Base-by-base conservation (phyloP, 2,329 filamentous ascomycete species). In the Coniochaeta pulveracea region DNA sequence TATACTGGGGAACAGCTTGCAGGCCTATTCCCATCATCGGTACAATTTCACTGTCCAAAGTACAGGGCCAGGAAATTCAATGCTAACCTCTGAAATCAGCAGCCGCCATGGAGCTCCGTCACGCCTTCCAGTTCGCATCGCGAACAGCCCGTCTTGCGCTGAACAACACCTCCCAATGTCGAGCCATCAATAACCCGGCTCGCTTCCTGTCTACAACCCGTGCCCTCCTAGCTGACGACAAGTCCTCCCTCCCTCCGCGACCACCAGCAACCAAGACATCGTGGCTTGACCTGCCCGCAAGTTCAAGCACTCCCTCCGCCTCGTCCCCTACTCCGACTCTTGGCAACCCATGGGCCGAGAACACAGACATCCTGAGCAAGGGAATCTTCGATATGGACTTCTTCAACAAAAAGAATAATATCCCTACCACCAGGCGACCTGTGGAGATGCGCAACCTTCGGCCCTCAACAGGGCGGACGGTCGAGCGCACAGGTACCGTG, bases 381-480 rank as follows among this genome's bases (percentile, higher is more conserved):
- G n/a, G n/a, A n/a, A n/a, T n/a, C n/a, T n/a, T n/a, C n/a, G n/a
- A n/a, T n/a, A n/a, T n/a, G n/a, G n/a, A n/a, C n/a, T n/a, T n/a
- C n/a, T n/a, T n/a, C n/a, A n/a, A n/a, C n/a, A n/a, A n/a, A n/a
- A n/a, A n/a, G n/a, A n/a, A n/a, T n/a, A n/a, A n/a, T n/a, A n/a
- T n/a, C n/a, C n/a, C n/a, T n/a, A n/a, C n/a, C n/a, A n/a, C n/a
- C n/a, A n/a, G n/a, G n/a, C n/a, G n/a, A n/a, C 33, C 43, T 35
- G 42, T 50, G 10, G 34, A 44, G n/a, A 39, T 64, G 35, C 56
- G 58, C 19, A 31, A 31, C 28, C 49, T 64, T 34, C 49, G 53
- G 17, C 60, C 63, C 3, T 52, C 55, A 22, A 57, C 56, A 7
- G 65, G 66, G 25, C 61, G 64, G 29, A 66, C 62, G 2, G 40